phyloP scores from a whole-genome alignment of 1,139 yeast genomes.

The Diutina rugosa region DNA sequence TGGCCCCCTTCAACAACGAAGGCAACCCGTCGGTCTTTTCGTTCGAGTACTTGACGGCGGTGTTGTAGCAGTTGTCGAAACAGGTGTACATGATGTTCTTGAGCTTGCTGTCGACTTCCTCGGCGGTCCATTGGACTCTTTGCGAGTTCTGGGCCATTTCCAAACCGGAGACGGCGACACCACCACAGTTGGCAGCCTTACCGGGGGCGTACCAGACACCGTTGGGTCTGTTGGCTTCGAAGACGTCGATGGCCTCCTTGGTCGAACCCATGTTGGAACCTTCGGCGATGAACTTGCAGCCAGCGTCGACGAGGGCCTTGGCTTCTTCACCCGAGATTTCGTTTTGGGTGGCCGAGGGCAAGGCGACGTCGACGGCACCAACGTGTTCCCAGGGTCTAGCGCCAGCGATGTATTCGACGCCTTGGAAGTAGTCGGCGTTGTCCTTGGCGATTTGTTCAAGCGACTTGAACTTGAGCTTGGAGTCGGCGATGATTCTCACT shows the following conservation, averaged over 20 bases:
- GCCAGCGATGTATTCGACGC: slow-evolving; percentile 74
- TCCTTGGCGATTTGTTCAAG: slow-evolving; percentile 52
- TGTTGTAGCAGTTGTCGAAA: slow-evolving; percentile 84
- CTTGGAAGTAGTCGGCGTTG: slow-evolving; percentile 38
- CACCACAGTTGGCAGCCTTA: slow-evolving; percentile 99
- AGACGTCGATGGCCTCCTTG: slow-evolving; percentile 88
- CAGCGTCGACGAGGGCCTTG: slow-evolving; percentile 81
- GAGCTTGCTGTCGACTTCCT: slow-evolving; percentile 79
- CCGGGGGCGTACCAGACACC: slow-evolving; percentile 98
- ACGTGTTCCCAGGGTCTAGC: slow-evolving; percentile 95
- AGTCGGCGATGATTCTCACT: slow-evolving; percentile 61
- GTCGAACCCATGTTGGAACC: slow-evolving; percentile 99
- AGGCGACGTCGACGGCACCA: slow-evolving; percentile 87
- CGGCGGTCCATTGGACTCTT: slow-evolving; percentile 77
- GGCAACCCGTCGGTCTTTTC: slow-evolving; percentile 57
- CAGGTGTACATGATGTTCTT: slow-evolving; percentile 88
- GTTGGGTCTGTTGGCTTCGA: slow-evolving; percentile 72
- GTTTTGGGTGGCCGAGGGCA: slow-evolving; percentile 97
- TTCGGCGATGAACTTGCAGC: slow-evolving; percentile 90
- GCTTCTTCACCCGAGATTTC: slow-evolving; percentile 98
- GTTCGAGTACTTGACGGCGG: slow-evolving; percentile 70
- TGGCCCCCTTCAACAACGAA: slow-evolving; percentile 95
- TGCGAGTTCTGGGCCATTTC: slow-evolving; percentile 99
- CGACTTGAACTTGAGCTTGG: slow-evolving; percentile 72
- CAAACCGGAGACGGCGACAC: slow-evolving; percentile 96